phyloP scores from a whole-genome alignment of 306 rosid genomes.

The Dryas octopetala region DNA sequence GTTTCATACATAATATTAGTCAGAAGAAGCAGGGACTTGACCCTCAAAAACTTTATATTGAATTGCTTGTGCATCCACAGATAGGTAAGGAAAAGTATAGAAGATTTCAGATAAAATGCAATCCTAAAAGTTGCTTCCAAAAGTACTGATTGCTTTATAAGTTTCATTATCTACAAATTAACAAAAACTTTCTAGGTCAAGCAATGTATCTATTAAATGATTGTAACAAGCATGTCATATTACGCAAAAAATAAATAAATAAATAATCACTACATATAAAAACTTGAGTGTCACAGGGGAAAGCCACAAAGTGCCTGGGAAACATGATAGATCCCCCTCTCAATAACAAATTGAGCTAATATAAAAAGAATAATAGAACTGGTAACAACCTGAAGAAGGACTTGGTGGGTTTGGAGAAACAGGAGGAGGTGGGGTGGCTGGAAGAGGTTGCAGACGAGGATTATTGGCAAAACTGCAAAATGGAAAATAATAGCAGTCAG shows the following conservation, averaged over 20 bases:
- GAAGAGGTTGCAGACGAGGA: background rate
- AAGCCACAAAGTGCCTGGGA: background rate
- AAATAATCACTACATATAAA: background rate
- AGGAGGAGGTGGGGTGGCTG: constrained; percentile 42
- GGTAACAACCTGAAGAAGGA: constrained; percentile 47
- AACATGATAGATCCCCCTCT: background rate
- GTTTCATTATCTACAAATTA: background rate
- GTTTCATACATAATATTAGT: background rate
- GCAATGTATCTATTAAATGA: background rate
- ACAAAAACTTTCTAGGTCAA: background rate
- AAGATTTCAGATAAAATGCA: background rate
- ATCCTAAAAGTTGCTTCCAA: background rate
- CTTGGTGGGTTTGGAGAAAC: constrained; percentile 28
- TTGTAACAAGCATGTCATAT: background rate
- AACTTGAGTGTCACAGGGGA: background rate
- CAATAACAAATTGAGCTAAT: background rate
- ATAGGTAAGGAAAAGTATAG: background rate
- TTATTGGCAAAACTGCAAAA: constrained; percentile 69
- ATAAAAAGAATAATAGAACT: background rate
- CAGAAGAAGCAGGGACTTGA: background rate
- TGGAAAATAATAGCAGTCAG: constrained; percentile 24
- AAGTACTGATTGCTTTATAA: background rate
- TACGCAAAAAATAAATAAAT: background rate
- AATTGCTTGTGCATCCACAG: background rate
- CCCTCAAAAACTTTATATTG: background rate